Evolutionary conservation across 768 basidiomycete species (phyloP).

Genomic region (Harrya chromipes): DNA sequence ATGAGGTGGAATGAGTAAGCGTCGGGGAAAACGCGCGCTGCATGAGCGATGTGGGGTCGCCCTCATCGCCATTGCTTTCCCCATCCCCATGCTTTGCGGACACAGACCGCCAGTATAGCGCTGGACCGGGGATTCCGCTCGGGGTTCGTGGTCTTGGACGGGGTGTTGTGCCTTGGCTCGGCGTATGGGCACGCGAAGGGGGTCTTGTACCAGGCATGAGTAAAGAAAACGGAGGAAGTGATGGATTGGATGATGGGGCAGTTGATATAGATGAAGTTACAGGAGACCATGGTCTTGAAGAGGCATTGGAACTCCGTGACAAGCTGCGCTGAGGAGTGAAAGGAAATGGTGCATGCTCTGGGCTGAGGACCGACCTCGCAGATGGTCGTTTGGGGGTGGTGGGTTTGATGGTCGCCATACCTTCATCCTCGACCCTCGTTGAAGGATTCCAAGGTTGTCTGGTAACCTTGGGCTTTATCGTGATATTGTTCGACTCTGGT

Average conservation of each 20-base stretch:
- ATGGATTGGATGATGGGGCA: constrained; percentile 48
- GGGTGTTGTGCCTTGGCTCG: constrained; percentile 45
- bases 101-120: constrained; percentile 44
- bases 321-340: constrained; percentile 57
- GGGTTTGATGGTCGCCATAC: constrained; percentile 43
- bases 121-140: constrained; percentile 71
- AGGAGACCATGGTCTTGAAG: constrained; percentile 80
- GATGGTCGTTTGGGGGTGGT: constrained; percentile 48
- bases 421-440: constrained; percentile 65
- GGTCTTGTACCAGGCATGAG: constrained; percentile 32
- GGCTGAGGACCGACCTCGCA: constrained; percentile 45
- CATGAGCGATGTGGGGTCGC: constrained; percentile 41
- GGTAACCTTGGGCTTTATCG: constrained; percentile 37
- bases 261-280: constrained; percentile 69
- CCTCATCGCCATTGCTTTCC: constrained; percentile 46
- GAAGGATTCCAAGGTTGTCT: constrained; percentile 79
- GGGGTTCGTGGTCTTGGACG: constrained; percentile 78
- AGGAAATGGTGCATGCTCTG: constrained; percentile 45
- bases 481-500: constrained; percentile 37
- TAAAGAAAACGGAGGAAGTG: constrained; percentile 35
- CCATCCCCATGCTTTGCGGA: constrained; percentile 46
- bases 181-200: constrained; percentile 61
- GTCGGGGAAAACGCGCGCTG: constrained; percentile 65
- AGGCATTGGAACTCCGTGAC: constrained; percentile 72
- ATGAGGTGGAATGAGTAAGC: constrained; percentile 46